Conservation (phyloP, 257 asterid species). For the Nicotiana otophora region DNA sequence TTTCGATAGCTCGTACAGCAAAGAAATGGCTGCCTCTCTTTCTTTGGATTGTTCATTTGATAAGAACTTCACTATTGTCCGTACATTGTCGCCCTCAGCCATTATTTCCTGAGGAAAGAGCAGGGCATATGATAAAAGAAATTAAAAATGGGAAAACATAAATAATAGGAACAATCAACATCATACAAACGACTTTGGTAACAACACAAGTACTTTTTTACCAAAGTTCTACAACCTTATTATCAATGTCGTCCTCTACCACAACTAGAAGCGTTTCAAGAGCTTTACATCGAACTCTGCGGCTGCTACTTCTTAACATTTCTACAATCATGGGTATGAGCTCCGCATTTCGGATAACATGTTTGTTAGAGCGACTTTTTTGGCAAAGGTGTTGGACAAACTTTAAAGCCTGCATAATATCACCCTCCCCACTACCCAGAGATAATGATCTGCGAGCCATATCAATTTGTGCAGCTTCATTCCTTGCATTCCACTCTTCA, state of each 20-base stretch:
- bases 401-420: conserved; percentile 58
- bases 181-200: conserved; percentile 5
- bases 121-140: background rate
- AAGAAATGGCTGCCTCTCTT: conserved; percentile 82
- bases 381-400: conserved; percentile 61
- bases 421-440: conserved; percentile 51
- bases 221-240: conserved; percentile 60
- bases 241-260: conserved; percentile 77
- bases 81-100: conserved; percentile 88
- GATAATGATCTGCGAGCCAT: conserved; percentile 69
- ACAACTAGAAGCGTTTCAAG: conserved; percentile 79
- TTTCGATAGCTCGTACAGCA: conserved; percentile 84
- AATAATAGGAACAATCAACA: background rate
- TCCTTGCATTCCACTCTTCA: conserved; percentile 96
- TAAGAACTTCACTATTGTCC: conserved; percentile 74
- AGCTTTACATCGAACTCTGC: conserved; percentile 65
- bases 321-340: conserved; percentile 79
- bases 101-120: conserved; percentile 61
- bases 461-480: conserved; percentile 88
- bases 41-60: conserved; percentile 73
- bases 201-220: background rate
- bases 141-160: background rate
- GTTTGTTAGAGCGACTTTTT: conserved; percentile 57
- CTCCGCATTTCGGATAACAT: conserved; percentile 57
- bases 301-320: conserved; percentile 63